Evolutionary conservation across 73 alveolate species (phyloP), one percentile per base, ranked within the genome.

Genomic region (Paramecium caudatum): DNA sequence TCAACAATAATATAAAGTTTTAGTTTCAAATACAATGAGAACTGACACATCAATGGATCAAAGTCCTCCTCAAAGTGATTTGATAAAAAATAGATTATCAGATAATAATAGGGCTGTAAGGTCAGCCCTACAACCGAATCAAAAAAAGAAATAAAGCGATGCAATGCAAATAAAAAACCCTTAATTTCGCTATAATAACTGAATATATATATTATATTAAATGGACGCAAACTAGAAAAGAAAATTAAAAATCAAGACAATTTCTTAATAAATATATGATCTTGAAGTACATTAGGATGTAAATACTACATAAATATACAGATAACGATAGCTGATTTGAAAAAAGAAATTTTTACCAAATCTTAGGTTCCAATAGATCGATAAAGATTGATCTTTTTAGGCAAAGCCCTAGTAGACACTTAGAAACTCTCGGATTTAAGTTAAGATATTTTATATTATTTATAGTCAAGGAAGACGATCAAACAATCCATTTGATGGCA

Each of bases 321-420:
- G 83, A 65, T 65, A 3, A 65, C 83, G n/a, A 65, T 65, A 12
- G 83, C 50, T 7, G 83, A 65, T 10, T 65, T 65, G 34, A 65
- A 65, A 65, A 65, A 30, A 33, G 83, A 65, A 65, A 33, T 65
- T 30, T 30, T 65, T 65, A 13, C 12, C 1, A 36, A 33, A 36
- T 33, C 83, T 33, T 65, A 65, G 34, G 83, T 65, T 30, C 83
- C 83, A 2, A 65, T 65, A 32, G 83, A 65, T 65, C 27, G 83
- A 65, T 65, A 65, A 65, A 65, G 83, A 65, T 65, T 65, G 49
- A 65, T 65, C 83, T 65, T 65, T 65, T 65, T 65, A 27, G 83
- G 83, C 27, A 65, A 65, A 32, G 83, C 83, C 1, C 83, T 65
- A 2, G 33, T 36, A 12, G 49, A 65, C 34, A 36, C 27, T 65